These are phyloP conservation scores for Trametes punicea DNA, from an alignment of 768 basidiomycete genomes.

Conservation along the genomic window DNA sequence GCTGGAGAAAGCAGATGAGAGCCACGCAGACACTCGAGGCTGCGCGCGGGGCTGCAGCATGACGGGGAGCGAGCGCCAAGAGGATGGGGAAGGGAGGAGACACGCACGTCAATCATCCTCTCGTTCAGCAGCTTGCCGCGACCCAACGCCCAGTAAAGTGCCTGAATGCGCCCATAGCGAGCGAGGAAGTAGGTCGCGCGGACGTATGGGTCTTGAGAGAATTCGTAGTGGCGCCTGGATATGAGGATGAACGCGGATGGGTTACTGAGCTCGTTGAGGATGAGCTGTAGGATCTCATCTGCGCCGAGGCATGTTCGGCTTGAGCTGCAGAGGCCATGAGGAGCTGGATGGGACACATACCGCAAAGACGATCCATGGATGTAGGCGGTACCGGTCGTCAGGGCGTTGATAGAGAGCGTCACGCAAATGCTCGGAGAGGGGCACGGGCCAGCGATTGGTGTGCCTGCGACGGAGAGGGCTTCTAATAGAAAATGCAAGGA, in stretches of 20 bases:
- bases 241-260: slow-evolving; percentile 56
- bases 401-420: slow-evolving; percentile 11
- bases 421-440: not conserved
- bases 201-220: slow-evolving; percentile 72
- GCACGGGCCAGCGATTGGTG: not conserved
- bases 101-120: slow-evolving; percentile 66
- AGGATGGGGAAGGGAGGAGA: slow-evolving; percentile 21
- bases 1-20: not conserved
- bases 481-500: not conserved
- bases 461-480: not conserved
- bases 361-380: slow-evolving; percentile 63
- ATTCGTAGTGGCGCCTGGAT: slow-evolving; percentile 55
- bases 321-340: not conserved
- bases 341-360: slow-evolving; percentile 37
- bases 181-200: slow-evolving; percentile 75
- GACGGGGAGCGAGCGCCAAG: slow-evolving; percentile 13
- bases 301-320: not conserved
- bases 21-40: not conserved
- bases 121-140: slow-evolving; percentile 63
- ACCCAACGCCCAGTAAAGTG: slow-evolving; percentile 72
- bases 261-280: slow-evolving; percentile 69
- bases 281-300: slow-evolving; percentile 69
- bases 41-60: slow-evolving; percentile 4
- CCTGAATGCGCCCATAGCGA: slow-evolving; percentile 67
- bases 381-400: not conserved